Conservation (phyloP, 768 basidiomycete species). For the Heimioporus sp. region DNA sequence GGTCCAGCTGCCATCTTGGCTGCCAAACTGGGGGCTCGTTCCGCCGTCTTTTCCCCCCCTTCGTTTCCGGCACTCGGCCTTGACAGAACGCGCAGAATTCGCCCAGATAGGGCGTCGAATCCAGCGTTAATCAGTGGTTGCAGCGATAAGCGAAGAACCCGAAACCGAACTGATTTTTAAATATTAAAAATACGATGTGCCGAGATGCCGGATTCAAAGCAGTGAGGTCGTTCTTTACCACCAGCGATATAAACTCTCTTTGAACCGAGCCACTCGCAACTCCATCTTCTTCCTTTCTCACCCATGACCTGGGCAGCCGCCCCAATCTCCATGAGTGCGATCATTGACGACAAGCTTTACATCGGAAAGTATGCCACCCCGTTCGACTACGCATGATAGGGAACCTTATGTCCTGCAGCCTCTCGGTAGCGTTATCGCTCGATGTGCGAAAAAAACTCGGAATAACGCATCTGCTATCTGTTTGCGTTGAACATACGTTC, state of each 20-base stretch:
- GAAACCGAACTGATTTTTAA: neutral
- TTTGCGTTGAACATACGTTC: conserved; percentile 54
- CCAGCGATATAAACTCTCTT: conserved; percentile 17
- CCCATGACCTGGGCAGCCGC: conserved; percentile 29
- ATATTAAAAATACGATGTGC: neutral
- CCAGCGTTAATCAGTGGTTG: neutral
- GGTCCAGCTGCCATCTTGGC: no score
- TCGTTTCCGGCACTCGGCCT: no score
- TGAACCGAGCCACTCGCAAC: neutral
- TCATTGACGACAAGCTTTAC: conserved; percentile 32
- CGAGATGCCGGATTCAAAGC: conserved; percentile 20
- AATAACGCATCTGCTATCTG: conserved; percentile 56
- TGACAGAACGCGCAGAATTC: no score
- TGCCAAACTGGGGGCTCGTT: no score
- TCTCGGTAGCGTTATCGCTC: conserved; percentile 33
- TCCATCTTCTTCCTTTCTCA: conserved; percentile 9
- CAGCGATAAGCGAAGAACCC: neutral
- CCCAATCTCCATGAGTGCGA: conserved; percentile 24
- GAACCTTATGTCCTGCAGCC: conserved; percentile 16
- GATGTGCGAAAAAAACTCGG: conserved; percentile 32
- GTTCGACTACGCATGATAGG: neutral
- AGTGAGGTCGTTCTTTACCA: neutral
- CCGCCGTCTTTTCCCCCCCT: no score
- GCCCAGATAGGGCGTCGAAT: no score
- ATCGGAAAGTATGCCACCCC: conserved; percentile 33